Evolutionary conservation across 2,329 filamentous ascomycete genomes (phyloP), one percentile per base, ranked within the genome.

Genomic region (Akanthomyces muscarius): DNA sequence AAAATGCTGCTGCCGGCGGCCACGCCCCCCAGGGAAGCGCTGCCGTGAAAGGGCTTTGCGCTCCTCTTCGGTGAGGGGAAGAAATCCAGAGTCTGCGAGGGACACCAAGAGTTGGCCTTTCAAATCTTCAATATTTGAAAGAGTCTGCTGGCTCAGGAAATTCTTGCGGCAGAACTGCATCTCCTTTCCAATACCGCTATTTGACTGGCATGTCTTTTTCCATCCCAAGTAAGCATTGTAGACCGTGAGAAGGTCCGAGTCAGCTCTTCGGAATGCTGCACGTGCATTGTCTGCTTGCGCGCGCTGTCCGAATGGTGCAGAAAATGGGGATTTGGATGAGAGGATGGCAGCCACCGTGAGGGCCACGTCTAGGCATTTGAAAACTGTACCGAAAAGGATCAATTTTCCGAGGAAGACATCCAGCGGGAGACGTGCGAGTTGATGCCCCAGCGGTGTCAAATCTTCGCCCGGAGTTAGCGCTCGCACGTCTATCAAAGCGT

Each of bases 391-490:
- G 42, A 96, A 83, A 5, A 99, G 82, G 52, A 97, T 91, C 44
- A 99, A 83, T 74, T 99, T 99, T 21, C 94, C 94, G 1, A 99
- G 82, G 74, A 97, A 96, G 13, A 97, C 94, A 72, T 99, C 95
- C 2, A 99, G 79, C 1, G 95, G 95, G 8, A 99, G 76, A 65
- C 92, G 90, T 1, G 95, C 93, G 36, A 99, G 83, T 72, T 97
- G 93, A 50, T 87, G 81, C 5, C 95, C 95, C 18, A 99, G 81
- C 1, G 92, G 86, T 0, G 95, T 99, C 48, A 99, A 79, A 58
- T 94, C 90, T 75, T 99, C 95, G 3, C 81, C 77, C 13, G 85
- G 74, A 0, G 93, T 97, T 58, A 99, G 79, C 4, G 95, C 95
- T 65, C 92, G 90, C 18, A 97, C 95, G 71, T 99, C 95, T 50